phyloP scores from a whole-genome alignment of 2,329 filamentous ascomycete genomes.

The Cladorrhinum sp. region DNA sequence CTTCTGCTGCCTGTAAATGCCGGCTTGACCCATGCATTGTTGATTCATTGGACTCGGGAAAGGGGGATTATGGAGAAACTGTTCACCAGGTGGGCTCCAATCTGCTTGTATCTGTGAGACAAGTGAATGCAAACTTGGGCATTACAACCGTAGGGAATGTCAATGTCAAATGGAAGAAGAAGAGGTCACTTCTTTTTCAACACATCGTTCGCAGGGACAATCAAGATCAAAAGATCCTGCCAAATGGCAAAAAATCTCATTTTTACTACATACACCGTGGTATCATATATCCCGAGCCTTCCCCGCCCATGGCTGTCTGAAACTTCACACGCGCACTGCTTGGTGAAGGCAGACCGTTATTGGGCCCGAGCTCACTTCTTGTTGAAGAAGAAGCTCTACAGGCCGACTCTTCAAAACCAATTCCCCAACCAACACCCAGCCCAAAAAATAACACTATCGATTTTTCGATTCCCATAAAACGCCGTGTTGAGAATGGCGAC shows the following conservation, averaged over 20 bases:
- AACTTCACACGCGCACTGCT: conserved; percentile 24
- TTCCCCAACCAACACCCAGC: conserved; percentile 18
- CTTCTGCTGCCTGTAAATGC: too few species aligned
- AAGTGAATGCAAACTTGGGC: too few species aligned
- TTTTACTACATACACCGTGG: neutral
- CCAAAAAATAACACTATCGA: conserved; percentile 13
- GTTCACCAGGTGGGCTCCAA: too few species aligned
- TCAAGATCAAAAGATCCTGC: neutral
- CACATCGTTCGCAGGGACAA: too few species aligned
- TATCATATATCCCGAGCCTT: conserved; percentile 3
- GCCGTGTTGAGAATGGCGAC: conserved; percentile 31
- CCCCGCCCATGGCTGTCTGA: conserved; percentile 9
- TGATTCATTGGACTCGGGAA: too few species aligned
- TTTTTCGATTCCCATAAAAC: conserved; percentile 21
- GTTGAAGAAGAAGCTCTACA: conserved; percentile 26
- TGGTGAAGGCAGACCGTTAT: conserved; percentile 23
- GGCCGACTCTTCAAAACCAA: conserved; percentile 11
- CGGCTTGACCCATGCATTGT: too few species aligned
- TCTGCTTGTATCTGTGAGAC: too few species aligned
- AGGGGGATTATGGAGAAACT: too few species aligned
- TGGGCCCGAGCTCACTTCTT: conserved; percentile 20
- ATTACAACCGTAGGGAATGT: too few species aligned
- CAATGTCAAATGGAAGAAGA: too few species aligned
- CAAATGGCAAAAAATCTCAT: neutral
- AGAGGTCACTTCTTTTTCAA: too few species aligned